Evolutionary conservation across 2,329 filamentous ascomycete species (phyloP).

Genomic region (Alternaria metachromatica): DNA sequence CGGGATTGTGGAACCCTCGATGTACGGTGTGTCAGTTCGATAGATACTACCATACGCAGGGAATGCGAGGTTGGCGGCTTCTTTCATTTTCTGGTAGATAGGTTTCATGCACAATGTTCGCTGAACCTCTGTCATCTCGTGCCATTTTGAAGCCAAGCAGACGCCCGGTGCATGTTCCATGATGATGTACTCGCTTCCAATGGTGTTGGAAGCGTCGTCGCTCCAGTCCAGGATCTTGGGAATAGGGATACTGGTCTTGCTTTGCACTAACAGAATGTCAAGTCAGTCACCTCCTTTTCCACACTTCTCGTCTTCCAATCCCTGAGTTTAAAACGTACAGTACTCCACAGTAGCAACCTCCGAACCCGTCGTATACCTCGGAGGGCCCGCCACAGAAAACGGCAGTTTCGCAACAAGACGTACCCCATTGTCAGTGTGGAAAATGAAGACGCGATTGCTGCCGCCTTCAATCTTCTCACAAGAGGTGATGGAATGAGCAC

Average conservation of each 20-base stretch:
- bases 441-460: slow-evolving; percentile 55
- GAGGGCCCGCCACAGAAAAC: slow-evolving; percentile 48
- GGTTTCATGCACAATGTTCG: slow-evolving; percentile 29
- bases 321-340: slow-evolving; percentile 29
- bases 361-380: slow-evolving; percentile 48
- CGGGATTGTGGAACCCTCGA: slow-evolving; percentile 12
- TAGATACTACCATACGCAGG: slow-evolving; percentile 50
- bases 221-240: slow-evolving; percentile 54
- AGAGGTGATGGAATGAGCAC: slow-evolving; percentile 40
- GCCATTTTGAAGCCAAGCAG: too few species aligned
- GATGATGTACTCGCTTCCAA: slow-evolving; percentile 51
- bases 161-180: slow-evolving; percentile 47
- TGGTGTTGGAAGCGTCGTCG: slow-evolving; percentile 42
- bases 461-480: slow-evolving; percentile 55
- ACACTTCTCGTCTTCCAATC: too few species aligned
- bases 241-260: slow-evolving; percentile 50
- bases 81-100: slow-evolving; percentile 36
- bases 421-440: slow-evolving; percentile 49
- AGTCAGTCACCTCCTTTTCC: slow-evolving; percentile 8
- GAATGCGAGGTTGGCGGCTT: slow-evolving; percentile 45
- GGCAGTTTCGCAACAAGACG: slow-evolving; percentile 52
- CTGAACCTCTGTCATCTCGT: too few species aligned
- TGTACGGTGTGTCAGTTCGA: slow-evolving; percentile 26
- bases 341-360: slow-evolving; percentile 57
- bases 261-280: slow-evolving; percentile 38